These are phyloP conservation scores for Cryphonectria naterciae DNA, from an alignment of 2,329 filamentous ascomycete genomes.

Conservation along the genomic window DNA sequence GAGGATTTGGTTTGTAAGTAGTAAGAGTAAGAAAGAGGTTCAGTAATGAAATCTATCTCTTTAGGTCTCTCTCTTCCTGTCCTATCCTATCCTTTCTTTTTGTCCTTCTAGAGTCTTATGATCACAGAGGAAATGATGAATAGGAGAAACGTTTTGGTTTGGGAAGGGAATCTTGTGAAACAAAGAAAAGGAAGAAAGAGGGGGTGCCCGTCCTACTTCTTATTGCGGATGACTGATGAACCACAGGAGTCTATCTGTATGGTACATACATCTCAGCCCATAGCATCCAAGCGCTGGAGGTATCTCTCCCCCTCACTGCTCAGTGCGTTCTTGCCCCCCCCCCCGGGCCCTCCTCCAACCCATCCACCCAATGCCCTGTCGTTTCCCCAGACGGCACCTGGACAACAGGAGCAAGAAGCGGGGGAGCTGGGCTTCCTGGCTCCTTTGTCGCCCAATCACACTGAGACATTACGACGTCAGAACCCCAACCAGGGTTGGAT, in stretches of 20 bases:
- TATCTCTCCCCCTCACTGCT: background rate
- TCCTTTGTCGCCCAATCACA: slow-evolving; percentile 7
- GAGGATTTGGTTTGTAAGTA: background rate
- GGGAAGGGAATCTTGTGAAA: background rate
- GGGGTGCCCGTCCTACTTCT: background rate
- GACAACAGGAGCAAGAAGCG: background rate
- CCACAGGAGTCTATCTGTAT: background rate
- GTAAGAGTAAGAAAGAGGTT: background rate
- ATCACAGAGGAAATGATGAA: background rate
- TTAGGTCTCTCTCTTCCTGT: background rate
- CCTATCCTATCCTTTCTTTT: background rate
- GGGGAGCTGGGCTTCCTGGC: background rate
- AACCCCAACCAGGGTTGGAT: background rate
- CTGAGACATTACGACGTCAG: slow-evolving; percentile 4
- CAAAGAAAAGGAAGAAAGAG: background rate
- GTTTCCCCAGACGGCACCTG: slow-evolving; percentile 13
- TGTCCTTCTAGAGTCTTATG: background rate
- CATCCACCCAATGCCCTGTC: background rate
- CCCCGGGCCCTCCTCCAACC: background rate
- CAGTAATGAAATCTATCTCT: background rate
- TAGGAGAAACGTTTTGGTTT: background rate
- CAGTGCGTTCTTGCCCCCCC: too few relatives aligned
- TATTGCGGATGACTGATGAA: background rate
- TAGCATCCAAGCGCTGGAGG: background rate
- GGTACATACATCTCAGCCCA: background rate